Conservation (phyloP, 2,329 filamentous ascomycete species). For the Xylaria digitata region DNA sequence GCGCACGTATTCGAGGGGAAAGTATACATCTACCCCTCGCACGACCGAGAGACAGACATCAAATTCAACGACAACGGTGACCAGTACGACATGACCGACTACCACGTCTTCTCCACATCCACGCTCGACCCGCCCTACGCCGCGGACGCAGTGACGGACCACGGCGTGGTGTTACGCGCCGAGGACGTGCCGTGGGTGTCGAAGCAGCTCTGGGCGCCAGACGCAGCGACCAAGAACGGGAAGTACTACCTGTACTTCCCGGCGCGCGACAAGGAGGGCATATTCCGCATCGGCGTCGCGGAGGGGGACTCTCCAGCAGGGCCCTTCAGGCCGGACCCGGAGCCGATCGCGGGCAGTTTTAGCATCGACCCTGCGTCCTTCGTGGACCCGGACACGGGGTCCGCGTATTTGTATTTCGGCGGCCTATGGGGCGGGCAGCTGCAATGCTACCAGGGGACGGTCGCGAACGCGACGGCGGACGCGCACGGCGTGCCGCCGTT, state of each 20-base stretch:
- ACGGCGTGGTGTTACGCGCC: slow-evolving; percentile 71
- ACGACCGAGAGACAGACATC: slow-evolving; percentile 81
- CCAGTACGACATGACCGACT: slow-evolving; percentile 87
- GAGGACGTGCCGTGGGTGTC: slow-evolving; percentile 79
- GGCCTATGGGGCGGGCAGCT: slow-evolving; percentile 85
- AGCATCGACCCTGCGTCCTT: slow-evolving; percentile 82
- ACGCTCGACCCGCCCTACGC: slow-evolving; percentile 63
- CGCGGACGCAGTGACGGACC: slow-evolving; percentile 68
- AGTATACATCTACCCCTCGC: slow-evolving; percentile 83
- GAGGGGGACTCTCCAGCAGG: slow-evolving; percentile 72
- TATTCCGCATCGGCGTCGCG: slow-evolving; percentile 82
- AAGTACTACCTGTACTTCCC: slow-evolving; percentile 83
- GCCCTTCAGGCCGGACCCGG: slow-evolving; percentile 73
- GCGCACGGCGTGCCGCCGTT: slow-evolving; percentile 57
- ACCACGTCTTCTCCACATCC: slow-evolving; percentile 76
- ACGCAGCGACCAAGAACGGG: slow-evolving; percentile 74
- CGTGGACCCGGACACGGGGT: slow-evolving; percentile 71
- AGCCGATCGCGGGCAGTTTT: slow-evolving; percentile 75
- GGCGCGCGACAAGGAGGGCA: slow-evolving; percentile 73
- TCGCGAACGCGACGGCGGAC: neutral
- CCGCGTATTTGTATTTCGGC: slow-evolving; percentile 79
- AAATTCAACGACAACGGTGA: slow-evolving; percentile 85
- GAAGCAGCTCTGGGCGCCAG: slow-evolving; percentile 85
- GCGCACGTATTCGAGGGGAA: slow-evolving; percentile 82
- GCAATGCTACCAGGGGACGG: slow-evolving; percentile 73